Conservation (phyloP, 1,139 yeast genomes). For the Candida sp. region DNA sequence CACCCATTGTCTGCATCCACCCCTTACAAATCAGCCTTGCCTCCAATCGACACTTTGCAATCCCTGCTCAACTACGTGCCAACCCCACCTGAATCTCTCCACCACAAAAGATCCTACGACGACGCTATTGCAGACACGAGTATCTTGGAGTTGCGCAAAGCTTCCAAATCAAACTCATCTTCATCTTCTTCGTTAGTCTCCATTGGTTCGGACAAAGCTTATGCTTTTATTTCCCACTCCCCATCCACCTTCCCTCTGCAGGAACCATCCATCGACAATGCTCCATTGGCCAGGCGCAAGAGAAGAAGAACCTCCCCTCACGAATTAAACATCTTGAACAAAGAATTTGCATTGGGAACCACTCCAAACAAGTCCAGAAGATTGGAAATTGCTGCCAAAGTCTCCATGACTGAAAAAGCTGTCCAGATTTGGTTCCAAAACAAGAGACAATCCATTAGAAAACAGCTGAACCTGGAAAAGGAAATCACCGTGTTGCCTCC, state of each 20-base stretch:
- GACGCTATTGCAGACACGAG: slow-evolving; percentile 13
- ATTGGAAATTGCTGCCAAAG: slow-evolving; percentile 73
- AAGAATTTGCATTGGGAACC: slow-evolving; percentile 74
- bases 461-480: slow-evolving; percentile 43
- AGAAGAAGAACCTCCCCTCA: slow-evolving; percentile 94
- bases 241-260: slow-evolving; percentile 84
- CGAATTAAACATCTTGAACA: slow-evolving; percentile 79
- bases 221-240: slow-evolving; percentile 92
- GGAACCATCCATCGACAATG: slow-evolving; percentile 88
- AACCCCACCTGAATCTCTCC: slow-evolving; percentile 15
- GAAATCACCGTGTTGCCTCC: slow-evolving; percentile 52
- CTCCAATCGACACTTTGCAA: slow-evolving; percentile 23
- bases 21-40: slow-evolving; percentile 24
- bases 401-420: slow-evolving; percentile 95
- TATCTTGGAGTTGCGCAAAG: slow-evolving; percentile 13
- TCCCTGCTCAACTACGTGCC: slow-evolving; percentile 5
- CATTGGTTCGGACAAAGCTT: slow-evolving; percentile 40
- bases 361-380: slow-evolving; percentile 85
- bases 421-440: slow-evolving; percentile 99
- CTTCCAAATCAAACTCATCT: slow-evolving; percentile 7
- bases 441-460: slow-evolving; percentile 83
- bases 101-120: slow-evolving; percentile 2
- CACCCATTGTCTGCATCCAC: slow-evolving; percentile 43
- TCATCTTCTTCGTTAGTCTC: slow-evolving; percentile 11
- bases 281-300: slow-evolving; percentile 89